Evolutionary conservation across 2,329 filamentous ascomycete genomes (phyloP), one percentile per base, ranked within the genome.

Genomic region (Fusarium pininemorale): DNA sequence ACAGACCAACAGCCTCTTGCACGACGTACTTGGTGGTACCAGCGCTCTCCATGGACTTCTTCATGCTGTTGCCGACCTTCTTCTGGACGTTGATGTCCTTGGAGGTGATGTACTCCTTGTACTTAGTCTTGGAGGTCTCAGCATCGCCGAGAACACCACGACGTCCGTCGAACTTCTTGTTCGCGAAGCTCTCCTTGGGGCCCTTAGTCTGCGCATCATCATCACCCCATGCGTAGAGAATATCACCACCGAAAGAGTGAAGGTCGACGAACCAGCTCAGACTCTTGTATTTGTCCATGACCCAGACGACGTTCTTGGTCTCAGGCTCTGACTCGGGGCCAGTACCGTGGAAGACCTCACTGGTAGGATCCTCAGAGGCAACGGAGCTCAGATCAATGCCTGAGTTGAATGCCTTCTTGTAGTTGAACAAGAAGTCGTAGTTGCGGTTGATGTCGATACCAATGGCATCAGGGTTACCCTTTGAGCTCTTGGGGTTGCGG

Each of bases 211-310:
- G 88, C 64, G 85, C 81, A 53, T 86, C 83, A 72, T 90, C 88
- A 70, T 88, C 86, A 28, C 89, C 88, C 88, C 88, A 90, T 62
- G 82, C 84, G 79, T 90, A 90, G 20, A 90, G 80, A 24, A 91
- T 81, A 38, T 85, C 69, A 6, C 86, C 87, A 1, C 84, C 82
- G 35, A 83, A 87, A 3, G 88, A 89, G 82, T 91, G 89, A 50
- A 90, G 82, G 71, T 91, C 89, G 67, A 90, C 80, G 78, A 89
- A 89, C 88, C 88, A 90, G 35, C 85, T 83, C 51, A 90, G 80
- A 50, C 84, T 84, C 54, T 82, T 79, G 79, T 86, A 87, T 35
- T 83, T 82, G 72, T 87, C 84, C 76, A 90, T 81, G 13, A 88
- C 79, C 81, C 86, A 89, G 66, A 85, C 86, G 65, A 89, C 83